Base-by-base conservation (phyloP, 768 basidiomycete species). In the Mycena rosella region DNA sequence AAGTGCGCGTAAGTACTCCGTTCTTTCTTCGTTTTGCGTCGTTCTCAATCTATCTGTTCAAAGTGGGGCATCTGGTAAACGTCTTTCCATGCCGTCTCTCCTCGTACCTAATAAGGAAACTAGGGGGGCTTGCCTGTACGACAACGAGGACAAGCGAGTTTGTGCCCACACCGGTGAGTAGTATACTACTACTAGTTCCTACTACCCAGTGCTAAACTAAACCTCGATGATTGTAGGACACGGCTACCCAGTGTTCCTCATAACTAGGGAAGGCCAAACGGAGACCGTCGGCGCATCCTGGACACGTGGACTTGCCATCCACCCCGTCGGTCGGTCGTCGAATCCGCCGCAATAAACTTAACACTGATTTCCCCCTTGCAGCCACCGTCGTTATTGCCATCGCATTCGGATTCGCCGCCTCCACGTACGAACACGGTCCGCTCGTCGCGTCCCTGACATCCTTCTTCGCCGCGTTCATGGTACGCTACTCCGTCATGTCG, bases 261-360 rank as follows among this genome's bases (percentile, higher is more conserved):
- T 1, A 0, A 56, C 45, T 10, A 18, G 6, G 0, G 61, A 58
- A 1, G 62, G 58, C 0, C 53, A 64, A 13, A 17, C 15, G 34
- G 45, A 54, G 1, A 22, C 42, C 24, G 53, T 73, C 22, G 64
- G 59, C 8, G 63, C 66, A 7, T 68, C 69, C n/a, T 73, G 69
- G 69, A 71, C 69, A 13, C 59, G 72, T 0, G 72, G 72, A 3
- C 69, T 73, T 26, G 72, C 72, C 17, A 69, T 73, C 30, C 72
- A 73, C 58, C 72, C 72, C 27, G 72, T 73, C 22, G 69, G 70
- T 68, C 9, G 24, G 67, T 68, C 20, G 2, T 2, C 7, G 3
- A 27, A 5, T 53, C 3, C 22, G 24, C 22, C 2, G 22, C 9
- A 27, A 45, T 6, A 10, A 22, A 3, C 10, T 13, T 24, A 10